Evolutionary conservation across 495 filamentous ascomycete species (phyloP).

Genomic region (Talaromyces wortmannii): DNA sequence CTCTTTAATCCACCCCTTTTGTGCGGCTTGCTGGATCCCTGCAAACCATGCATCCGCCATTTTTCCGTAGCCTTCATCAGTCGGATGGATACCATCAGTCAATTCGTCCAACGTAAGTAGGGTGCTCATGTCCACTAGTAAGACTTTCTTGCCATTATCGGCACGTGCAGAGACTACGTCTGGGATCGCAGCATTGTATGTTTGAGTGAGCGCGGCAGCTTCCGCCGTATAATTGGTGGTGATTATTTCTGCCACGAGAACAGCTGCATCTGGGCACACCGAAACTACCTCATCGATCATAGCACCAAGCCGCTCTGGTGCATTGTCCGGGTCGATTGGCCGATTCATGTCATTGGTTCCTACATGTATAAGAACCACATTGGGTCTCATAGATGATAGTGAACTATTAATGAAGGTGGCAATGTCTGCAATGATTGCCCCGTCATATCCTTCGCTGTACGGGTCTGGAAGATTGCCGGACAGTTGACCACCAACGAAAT

Average conservation of each 20-base stretch:
- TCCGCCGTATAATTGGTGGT: constrained; percentile 15
- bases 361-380: constrained; percentile 11
- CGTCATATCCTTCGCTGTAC: background rate
- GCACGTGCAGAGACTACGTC: constrained; percentile 15
- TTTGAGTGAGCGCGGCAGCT: constrained; percentile 13
- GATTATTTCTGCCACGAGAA: constrained; percentile 28
- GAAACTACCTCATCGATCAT: constrained; percentile 22
- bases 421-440: background rate
- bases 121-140: constrained; percentile 20
- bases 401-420: background rate
- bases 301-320: background rate
- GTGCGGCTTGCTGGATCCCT: constrained; percentile 7
- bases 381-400: constrained; percentile 1
- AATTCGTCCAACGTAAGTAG: constrained; percentile 18
- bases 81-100: constrained; percentile 35
- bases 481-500: background rate
- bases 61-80: constrained; percentile 34
- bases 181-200: constrained; percentile 17
- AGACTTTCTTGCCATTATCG: constrained; percentile 12
- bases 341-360: constrained; percentile 15
- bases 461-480: background rate
- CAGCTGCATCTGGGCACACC: constrained; percentile 21
- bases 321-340: background rate
- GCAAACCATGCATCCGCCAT: constrained; percentile 32
- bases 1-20: background rate